Conservation (phyloP, 2,329 filamentous ascomycete genomes). For the Calonectria fujianensis region DNA sequence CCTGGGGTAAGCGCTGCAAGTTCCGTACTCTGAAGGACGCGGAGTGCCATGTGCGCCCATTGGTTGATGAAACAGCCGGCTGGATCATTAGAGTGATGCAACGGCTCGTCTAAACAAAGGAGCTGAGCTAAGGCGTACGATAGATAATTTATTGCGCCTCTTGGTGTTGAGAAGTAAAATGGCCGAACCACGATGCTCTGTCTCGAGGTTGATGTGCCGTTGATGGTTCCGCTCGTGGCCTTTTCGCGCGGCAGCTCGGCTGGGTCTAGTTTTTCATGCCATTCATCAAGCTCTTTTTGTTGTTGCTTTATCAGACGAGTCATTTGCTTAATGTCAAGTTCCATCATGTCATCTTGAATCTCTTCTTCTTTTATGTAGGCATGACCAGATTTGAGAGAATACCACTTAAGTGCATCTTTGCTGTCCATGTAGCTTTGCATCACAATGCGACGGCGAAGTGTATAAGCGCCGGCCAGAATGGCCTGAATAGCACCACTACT, state of each 20-base stretch:
- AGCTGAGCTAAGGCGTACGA: conserved; percentile 1
- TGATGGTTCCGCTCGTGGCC: neutral
- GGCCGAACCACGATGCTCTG: neutral
- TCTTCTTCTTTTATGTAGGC: neutral
- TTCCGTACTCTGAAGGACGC: neutral
- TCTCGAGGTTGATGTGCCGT: neutral
- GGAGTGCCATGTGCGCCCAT: conserved; percentile 6
- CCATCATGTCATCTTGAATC: conserved; percentile 11
- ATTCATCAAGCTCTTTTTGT: conserved; percentile 22
- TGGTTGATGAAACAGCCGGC: neutral
- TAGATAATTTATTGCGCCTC: conserved; percentile 2
- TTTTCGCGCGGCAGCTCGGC: conserved; percentile 1
- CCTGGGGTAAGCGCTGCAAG: neutral
- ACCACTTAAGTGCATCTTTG: conserved; percentile 1
- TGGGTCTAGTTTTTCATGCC: neutral
- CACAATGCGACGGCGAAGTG: neutral
- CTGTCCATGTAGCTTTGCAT: conserved; percentile 11
- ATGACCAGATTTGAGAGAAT: neutral
- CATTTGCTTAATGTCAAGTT: neutral
- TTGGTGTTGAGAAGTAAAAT: neutral
- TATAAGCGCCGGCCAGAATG: neutral
- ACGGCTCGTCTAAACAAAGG: conserved; percentile 1
- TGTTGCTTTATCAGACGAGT: neutral
- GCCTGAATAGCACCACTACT: neutral
- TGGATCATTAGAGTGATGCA: neutral